phyloP scores from a whole-genome alignment of 208 protist genomes.

The Angomonas deanei region DNA sequence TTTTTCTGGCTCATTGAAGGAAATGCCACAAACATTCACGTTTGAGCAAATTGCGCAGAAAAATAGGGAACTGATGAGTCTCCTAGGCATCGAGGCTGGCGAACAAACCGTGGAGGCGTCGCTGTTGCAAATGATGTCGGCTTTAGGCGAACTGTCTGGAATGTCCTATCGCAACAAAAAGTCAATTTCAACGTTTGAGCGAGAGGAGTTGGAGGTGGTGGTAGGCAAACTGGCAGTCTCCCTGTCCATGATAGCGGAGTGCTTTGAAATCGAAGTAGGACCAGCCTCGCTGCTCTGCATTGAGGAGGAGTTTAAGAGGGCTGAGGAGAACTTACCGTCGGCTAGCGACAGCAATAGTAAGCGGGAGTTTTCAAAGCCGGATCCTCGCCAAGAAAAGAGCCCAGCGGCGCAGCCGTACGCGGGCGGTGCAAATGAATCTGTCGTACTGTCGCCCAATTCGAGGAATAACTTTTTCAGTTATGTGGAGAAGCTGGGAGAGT shows the following conservation, averaged over 20 bases:
- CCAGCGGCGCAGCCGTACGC: background rate
- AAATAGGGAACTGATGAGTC: constrained; percentile 36
- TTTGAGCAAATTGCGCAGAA: constrained; percentile 51
- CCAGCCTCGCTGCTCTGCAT: constrained; percentile 41
- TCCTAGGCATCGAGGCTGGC: constrained; percentile 20
- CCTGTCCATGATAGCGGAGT: constrained; percentile 46
- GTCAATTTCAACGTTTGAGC: constrained; percentile 64
- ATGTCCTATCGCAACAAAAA: constrained; percentile 38
- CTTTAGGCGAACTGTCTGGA: constrained; percentile 61
- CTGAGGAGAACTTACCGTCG: background rate
- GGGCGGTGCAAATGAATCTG: background rate
- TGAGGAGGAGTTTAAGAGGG: constrained; percentile 21
- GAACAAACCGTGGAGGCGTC: constrained; percentile 35
- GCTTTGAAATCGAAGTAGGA: constrained; percentile 49
- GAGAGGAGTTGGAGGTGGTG: constrained; percentile 43
- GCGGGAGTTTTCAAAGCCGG: background rate
- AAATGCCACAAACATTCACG: constrained; percentile 10
- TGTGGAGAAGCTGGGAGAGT: constrained; percentile 40
- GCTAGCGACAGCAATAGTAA: background rate
- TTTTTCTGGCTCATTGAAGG: no score
- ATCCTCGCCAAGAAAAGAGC: background rate
- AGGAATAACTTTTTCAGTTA: constrained; percentile 54
- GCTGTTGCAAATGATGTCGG: constrained; percentile 72
- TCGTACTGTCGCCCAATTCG: constrained; percentile 23
- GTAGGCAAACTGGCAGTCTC: constrained; percentile 58